phyloP scores from a whole-genome alignment of 257 asterid genomes.

The Anisodus tanguticus region DNA sequence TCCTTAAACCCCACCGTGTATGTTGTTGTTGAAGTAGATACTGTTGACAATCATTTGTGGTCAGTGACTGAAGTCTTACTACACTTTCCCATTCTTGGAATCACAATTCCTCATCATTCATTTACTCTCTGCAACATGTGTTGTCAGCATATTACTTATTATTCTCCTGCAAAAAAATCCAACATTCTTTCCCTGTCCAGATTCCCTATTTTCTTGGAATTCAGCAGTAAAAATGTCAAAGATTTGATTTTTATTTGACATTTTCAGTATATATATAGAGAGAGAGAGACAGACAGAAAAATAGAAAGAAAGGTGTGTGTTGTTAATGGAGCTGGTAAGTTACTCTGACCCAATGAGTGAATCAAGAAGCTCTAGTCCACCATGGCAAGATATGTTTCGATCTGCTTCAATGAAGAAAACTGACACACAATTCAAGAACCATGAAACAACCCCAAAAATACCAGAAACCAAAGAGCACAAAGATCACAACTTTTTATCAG shows the following conservation, averaged over 20 bases:
- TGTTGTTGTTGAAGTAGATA: no score
- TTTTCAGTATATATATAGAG: neutral
- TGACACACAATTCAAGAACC: slow-evolving; percentile 40
- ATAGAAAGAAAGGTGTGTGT: neutral
- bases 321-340: slow-evolving; percentile 61
- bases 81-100: neutral
- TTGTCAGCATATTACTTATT: no score
- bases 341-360: slow-evolving; percentile 61
- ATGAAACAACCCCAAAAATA: slow-evolving; percentile 20
- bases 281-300: neutral
- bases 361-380: slow-evolving; percentile 45
- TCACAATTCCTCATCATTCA: no score
- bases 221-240: no score
- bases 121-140: no score
- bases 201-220: neutral
- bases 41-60: neutral
- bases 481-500: slow-evolving; percentile 32
- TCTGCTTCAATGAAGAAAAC: slow-evolving; percentile 76
- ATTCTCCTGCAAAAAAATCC: no score
- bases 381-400: slow-evolving; percentile 96
- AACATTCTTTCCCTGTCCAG: no score
- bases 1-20: no score
- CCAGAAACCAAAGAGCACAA: slow-evolving; percentile 27
- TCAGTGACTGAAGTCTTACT: neutral
- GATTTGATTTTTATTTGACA: neutral